Percentiles rank a stretch among this genome's conserved stretches.
Conservation (phyloP, 1,139 yeast species). For the Saccharomyces uvarum region DNA sequence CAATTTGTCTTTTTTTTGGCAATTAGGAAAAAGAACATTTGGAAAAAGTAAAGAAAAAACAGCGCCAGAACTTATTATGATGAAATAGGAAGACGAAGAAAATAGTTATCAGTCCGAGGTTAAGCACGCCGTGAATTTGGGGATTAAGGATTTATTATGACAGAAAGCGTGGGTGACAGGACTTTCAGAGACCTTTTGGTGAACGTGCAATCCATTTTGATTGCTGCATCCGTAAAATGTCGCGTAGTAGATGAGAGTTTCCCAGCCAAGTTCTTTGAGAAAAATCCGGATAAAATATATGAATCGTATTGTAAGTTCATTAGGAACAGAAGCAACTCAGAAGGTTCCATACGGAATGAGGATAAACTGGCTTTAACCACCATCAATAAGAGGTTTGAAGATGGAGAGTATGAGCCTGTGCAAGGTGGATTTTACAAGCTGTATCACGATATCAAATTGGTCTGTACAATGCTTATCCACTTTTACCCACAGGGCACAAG, state of each 20-base stretch:
- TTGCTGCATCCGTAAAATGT: slow-evolving; percentile 28
- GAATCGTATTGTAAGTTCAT: slow-evolving; percentile 37
- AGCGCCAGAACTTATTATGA: not conserved
- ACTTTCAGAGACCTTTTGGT: not conserved
- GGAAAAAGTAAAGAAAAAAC: not conserved
- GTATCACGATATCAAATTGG: slow-evolving; percentile 68
- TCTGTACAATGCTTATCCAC: slow-evolving; percentile 45
- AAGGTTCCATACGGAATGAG: slow-evolving; percentile 24
- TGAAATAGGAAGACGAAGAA: not conserved
- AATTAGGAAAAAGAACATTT: not conserved
- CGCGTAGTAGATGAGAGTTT: slow-evolving; percentile 37
- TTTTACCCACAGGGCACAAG: slow-evolving; percentile 48
- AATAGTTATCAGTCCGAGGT: not conserved
- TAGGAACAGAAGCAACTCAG: slow-evolving; percentile 23
- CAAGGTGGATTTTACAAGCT: slow-evolving; percentile 40
- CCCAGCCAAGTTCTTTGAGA: slow-evolving; percentile 44
- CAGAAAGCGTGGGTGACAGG: slow-evolving; percentile 1
- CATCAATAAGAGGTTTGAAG: slow-evolving; percentile 31
- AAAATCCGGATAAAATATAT: slow-evolving; percentile 38
- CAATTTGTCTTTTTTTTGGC: not conserved
- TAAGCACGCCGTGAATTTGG: slow-evolving; percentile 4
- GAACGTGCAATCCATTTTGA: slow-evolving; percentile 2
- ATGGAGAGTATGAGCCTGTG: slow-evolving; percentile 35
- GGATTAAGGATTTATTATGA: slow-evolving; percentile 13
- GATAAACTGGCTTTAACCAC: slow-evolving; percentile 29